Conservation (phyloP, 805 yeast genomes). For the Phaffomyces thermotolerans region DNA sequence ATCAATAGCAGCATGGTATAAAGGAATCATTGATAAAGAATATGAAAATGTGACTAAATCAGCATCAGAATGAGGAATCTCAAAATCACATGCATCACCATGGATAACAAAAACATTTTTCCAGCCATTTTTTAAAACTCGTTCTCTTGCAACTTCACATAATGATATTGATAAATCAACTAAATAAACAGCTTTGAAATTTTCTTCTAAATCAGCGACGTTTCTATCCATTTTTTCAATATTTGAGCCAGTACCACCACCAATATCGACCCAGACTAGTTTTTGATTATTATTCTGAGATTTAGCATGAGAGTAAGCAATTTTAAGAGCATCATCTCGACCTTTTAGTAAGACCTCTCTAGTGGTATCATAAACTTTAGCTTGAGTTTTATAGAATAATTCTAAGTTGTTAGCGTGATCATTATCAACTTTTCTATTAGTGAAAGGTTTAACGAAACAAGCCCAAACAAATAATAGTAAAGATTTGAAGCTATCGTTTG, state of each 20-base stretch:
- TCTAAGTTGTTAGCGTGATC: conserved; percentile 37
- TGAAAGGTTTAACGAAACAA: conserved; percentile 28
- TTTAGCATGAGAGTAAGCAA: conserved; percentile 51
- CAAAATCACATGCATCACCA: conserved; percentile 71
- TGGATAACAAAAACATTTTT: conserved; percentile 59
- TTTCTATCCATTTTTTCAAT: conserved; percentile 66
- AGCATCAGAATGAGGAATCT: conserved; percentile 43
- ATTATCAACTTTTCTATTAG: conserved; percentile 21
- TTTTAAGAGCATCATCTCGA: conserved; percentile 51
- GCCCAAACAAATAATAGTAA: conserved; percentile 26
- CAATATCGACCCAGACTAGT: conserved; percentile 71
- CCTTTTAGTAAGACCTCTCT: conserved; percentile 63
- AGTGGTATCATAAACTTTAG: conserved; percentile 68
- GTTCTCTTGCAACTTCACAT: conserved; percentile 59
- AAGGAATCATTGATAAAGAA: conserved; percentile 80
- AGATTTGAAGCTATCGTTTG: conserved; percentile 17
- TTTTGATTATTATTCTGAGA: conserved; percentile 27
- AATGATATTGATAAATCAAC: conserved; percentile 74
- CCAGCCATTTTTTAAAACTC: conserved; percentile 45
- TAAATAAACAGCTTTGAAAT: conserved; percentile 60
- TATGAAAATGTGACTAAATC: conserved; percentile 74
- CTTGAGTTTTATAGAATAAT: conserved; percentile 68
- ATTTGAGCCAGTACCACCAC: conserved; percentile 84
- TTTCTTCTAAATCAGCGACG: conserved; percentile 25
- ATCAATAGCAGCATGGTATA: conserved; percentile 73